Base-by-base conservation (phyloP, 139 green algal genomes). In the Asterochloris erici region DNA sequence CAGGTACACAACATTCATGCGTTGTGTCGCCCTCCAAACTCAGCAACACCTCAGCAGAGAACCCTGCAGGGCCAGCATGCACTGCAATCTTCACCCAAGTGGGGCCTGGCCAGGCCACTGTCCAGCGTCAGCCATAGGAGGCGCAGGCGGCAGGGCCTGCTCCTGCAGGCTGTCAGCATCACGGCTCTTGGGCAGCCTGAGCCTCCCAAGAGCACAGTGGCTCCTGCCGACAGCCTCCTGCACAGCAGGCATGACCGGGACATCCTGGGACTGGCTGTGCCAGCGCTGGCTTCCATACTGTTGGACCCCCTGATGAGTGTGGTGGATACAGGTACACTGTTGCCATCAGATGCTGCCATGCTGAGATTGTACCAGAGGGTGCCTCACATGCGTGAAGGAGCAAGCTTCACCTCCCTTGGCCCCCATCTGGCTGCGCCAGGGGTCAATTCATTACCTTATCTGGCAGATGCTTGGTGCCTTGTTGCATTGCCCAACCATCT, bases 251-350 rank as follows among this genome's bases (percentile, higher is more conserved):
- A 84, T 80, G 81, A 84, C 73, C 68, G 16, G 28, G 66, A 78
- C 14, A 85, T 85, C 19, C 27, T 82, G 68, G 68, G 76, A 14
- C 76, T 85, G 13, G 82, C 82, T 54, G 62, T 85, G n/a, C 82
- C 82, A 47, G 82, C 82, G 16, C 60, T 85, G 60, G 70, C 63
- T 14, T 79, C 68, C 12, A 81, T 85, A 28, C 27, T 85, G 10
- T n/a, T 85, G 76, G 81, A 80, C 27, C 81, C 73, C 15, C 21
- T 79, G 16, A 21, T 84, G 0, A 76, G 61, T 1, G 24, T 84
- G 12, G 80, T 84, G n/a, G 80, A 84, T n/a, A 84, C 80, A 79
- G 80, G 80, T 84, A n/a, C 28, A 54, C 16, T 60, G 24, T n/a
- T 24, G n/a, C 27, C 60, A 11, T n/a, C 16, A 13, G 10, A 19